Percentiles rank a stretch among this genome's conserved stretches.
Evolutionary conservation across 352 stramenopile genomes (phyloP).

Genomic region (Pythium periplocum): DNA sequence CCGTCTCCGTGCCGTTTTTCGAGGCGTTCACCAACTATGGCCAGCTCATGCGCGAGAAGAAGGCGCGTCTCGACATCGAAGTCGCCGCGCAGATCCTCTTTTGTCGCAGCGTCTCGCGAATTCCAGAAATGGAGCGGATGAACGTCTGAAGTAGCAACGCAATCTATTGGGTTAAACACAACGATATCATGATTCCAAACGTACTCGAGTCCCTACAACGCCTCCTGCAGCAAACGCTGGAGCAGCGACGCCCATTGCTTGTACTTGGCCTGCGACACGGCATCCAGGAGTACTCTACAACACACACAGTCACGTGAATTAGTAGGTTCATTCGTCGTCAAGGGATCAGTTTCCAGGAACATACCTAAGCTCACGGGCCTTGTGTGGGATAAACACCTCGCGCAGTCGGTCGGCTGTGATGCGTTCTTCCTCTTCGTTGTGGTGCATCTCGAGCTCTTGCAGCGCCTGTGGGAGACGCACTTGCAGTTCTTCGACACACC

Average conservation of each 20-base stretch:
- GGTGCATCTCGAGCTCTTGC: constrained; percentile 3
- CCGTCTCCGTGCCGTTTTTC: constrained; percentile 65
- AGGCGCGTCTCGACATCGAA: constrained; percentile 69
- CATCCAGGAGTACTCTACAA: constrained; percentile 15
- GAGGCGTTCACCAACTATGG: constrained; percentile 78
- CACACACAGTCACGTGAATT: not conserved
- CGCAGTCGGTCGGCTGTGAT: constrained; percentile 9
- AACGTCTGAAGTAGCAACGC: constrained; percentile 29
- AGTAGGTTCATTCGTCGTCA: not conserved
- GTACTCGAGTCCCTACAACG: too few relatives aligned
- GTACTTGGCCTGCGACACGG: constrained; percentile 19
- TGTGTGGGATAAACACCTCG: constrained; percentile 12
- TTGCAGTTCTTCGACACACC: constrained; percentile 55
- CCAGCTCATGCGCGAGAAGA: constrained; percentile 75
- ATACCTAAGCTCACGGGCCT: constrained; percentile 2
- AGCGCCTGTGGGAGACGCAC: constrained; percentile 40
- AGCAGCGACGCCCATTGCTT: constrained; percentile 14
- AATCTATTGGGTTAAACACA: too few relatives aligned
- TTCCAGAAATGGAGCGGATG: constrained; percentile 82
- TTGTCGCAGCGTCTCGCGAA: constrained; percentile 67
- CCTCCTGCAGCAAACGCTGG: not conserved
- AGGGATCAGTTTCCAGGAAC: not conserved
- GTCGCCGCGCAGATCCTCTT: constrained; percentile 76
- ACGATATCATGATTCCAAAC: too few relatives aligned
- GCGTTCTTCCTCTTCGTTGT: constrained; percentile 7